These are phyloP conservation scores for Syzygium aromaticum DNA, from an alignment of 345 rosid species.

Conservation along the genomic window DNA sequence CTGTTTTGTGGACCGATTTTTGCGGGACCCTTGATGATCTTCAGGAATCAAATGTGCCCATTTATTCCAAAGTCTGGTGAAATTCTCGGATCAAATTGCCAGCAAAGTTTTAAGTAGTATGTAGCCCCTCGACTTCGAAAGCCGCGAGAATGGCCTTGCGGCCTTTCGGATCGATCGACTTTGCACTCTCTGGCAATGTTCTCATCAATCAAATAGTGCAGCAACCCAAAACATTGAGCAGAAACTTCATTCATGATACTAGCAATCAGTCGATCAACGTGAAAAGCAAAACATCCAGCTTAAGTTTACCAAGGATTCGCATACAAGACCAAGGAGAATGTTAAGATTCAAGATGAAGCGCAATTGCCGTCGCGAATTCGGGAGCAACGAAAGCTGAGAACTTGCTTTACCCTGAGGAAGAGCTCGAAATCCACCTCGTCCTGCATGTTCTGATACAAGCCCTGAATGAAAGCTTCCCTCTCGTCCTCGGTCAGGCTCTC, in stretches of 20 bases:
- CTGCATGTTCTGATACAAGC: slow-evolving; percentile 42
- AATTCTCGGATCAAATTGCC: background rate
- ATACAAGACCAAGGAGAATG: background rate
- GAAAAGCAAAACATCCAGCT: background rate
- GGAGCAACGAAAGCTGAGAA: background rate
- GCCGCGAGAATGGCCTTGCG: background rate
- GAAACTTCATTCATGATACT: background rate
- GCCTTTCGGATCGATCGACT: background rate
- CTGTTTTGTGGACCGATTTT: background rate
- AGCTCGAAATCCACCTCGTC: slow-evolving; percentile 96
- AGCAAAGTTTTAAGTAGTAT: background rate
- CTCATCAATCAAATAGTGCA: background rate
- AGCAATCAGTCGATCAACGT: background rate
- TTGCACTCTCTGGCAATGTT: background rate
- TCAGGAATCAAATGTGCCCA: background rate
- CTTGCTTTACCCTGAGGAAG: slow-evolving; percentile 61
- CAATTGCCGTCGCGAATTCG: background rate
- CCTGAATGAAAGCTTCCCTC: slow-evolving; percentile 57
- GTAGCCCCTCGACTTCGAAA: background rate
- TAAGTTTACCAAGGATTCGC: background rate
- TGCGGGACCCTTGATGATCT: background rate
- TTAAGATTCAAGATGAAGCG: background rate
- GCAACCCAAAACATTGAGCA: background rate
- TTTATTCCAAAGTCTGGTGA: background rate
- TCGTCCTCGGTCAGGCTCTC: slow-evolving; percentile 73